Conservation (phyloP, 1,284 basidiomycete species). For the Ceratobasidium sp. region DNA sequence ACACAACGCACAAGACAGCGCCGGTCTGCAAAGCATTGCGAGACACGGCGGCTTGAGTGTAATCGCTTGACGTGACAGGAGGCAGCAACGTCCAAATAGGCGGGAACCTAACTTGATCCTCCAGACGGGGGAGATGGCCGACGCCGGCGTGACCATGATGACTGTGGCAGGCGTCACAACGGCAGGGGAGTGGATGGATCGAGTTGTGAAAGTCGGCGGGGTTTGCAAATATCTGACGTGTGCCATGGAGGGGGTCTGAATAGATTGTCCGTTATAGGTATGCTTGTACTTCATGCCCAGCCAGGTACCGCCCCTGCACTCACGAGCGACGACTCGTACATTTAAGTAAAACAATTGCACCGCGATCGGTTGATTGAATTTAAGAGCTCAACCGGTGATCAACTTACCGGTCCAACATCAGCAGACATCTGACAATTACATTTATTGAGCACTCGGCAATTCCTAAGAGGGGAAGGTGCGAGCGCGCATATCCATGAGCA, state of each 20-base stretch:
- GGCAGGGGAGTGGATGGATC: not conserved
- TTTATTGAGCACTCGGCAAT: not conserved
- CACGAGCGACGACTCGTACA: conserved; percentile 8
- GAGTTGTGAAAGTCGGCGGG: not conserved
- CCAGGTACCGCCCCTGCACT: not conserved
- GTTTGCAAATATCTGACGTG: not conserved
- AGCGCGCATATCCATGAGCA: conserved; percentile 8
- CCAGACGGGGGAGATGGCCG: conserved; percentile 2
- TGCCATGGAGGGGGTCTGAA: not conserved
- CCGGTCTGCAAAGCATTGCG: too few relatives aligned
- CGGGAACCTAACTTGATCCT: not conserved
- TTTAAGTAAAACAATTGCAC: not conserved
- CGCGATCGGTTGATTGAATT: not conserved
- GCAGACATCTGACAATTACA: not conserved
- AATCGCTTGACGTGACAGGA: not conserved
- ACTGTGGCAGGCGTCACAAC: not conserved
- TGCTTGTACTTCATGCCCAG: not conserved
- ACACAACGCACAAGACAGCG: not conserved
- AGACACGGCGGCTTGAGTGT: too few relatives aligned
- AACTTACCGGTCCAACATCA: conserved; percentile 21
- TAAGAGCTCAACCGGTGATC: not conserved
- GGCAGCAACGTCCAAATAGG: not conserved
- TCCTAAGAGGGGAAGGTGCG: not conserved
- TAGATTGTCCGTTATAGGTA: too few relatives aligned
- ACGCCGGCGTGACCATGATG: conserved; percentile 22